A percentile compares a stretch with the other conserved stretches of the same genome.
phyloP scores from a whole-genome alignment of 2,329 filamentous ascomycete species.

The Chaetothyriales sp. region DNA sequence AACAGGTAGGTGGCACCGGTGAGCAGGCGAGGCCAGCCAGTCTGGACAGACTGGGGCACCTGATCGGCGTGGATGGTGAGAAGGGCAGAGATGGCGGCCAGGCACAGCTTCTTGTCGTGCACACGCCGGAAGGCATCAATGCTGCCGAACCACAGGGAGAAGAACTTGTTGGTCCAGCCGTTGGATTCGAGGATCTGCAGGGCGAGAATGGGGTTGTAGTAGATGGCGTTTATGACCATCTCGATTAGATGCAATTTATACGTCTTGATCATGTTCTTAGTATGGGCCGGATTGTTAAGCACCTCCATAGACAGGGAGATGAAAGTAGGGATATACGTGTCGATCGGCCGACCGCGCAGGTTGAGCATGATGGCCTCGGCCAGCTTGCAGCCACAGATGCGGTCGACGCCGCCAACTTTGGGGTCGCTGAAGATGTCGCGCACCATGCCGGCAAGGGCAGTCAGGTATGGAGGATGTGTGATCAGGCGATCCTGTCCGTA shows the following conservation, averaged over 20 bases:
- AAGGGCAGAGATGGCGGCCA: constrained; percentile 78
- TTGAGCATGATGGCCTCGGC: constrained; percentile 96
- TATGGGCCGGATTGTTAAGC: constrained; percentile 58
- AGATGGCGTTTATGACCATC: constrained; percentile 95
- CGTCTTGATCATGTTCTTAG: constrained; percentile 53
- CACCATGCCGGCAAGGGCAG: constrained; percentile 85
- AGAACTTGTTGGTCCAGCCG: constrained; percentile 96
- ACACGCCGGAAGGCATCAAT: constrained; percentile 88
- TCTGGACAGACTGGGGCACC: constrained; percentile 81
- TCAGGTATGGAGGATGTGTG: constrained; percentile 71
- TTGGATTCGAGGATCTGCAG: constrained; percentile 80
- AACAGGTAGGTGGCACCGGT: constrained; percentile 82
- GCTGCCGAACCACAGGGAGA: constrained; percentile 93
- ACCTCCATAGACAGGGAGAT: constrained; percentile 77
- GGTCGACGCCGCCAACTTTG: constrained; percentile 83
- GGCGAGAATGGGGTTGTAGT: constrained; percentile 82
- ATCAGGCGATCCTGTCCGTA: constrained; percentile 70
- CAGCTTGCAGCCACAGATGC: constrained; percentile 94
- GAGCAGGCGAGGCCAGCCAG: constrained; percentile 84
- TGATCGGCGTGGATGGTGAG: constrained; percentile 65
- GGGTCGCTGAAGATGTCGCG: constrained; percentile 84
- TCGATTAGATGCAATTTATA: constrained; percentile 96
- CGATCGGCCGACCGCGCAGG: constrained; percentile 56
- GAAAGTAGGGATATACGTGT: constrained; percentile 78
- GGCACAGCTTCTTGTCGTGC: constrained; percentile 97